Percentiles rank a stretch among this genome's conserved stretches.
These are phyloP conservation scores for Diospyros lotus DNA, from an alignment of 148 eudicot genomes.

Conservation along the genomic window DNA sequence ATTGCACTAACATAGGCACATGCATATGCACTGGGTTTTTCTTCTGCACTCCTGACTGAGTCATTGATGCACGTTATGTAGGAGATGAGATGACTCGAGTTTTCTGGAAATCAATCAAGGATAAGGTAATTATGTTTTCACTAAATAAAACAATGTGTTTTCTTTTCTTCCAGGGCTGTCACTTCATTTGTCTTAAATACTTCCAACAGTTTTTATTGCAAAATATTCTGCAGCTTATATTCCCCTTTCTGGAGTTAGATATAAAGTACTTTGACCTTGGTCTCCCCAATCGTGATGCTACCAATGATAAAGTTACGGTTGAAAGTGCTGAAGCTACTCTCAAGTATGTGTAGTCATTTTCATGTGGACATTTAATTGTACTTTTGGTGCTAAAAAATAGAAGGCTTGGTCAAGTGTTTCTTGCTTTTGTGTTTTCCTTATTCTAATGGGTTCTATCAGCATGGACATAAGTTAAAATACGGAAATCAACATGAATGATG, in stretches of 20 bases:
- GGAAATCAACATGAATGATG: too few species aligned
- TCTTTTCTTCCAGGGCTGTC: not conserved
- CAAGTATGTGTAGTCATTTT: constrained; percentile 5
- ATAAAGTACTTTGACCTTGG: constrained; percentile 29
- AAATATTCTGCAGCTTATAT: constrained; percentile 20
- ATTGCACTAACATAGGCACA: too few species aligned
- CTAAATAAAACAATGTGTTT: too few species aligned
- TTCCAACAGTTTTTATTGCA: not conserved
- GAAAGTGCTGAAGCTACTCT: constrained; percentile 25
- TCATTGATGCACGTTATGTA: not conserved
- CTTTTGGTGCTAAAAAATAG: too few species aligned
- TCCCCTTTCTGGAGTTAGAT: constrained; percentile 29
- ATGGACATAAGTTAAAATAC: too few species aligned
- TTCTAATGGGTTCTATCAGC: too few species aligned
- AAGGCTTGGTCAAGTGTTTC: too few species aligned
- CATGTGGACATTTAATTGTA: too few species aligned
- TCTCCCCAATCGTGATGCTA: constrained; percentile 19
- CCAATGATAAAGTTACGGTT: constrained; percentile 21
- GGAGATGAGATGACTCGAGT: constrained; percentile 27
- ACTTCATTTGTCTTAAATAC: not conserved
- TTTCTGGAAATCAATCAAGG: constrained; percentile 25
- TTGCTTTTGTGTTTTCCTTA: too few species aligned
- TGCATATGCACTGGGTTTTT: too few species aligned
- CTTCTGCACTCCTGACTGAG: too few species aligned
- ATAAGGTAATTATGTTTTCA: constrained; percentile 15